Conservation (phyloP, 78 protist species). For the Dictyostelium discoideum region DNA sequence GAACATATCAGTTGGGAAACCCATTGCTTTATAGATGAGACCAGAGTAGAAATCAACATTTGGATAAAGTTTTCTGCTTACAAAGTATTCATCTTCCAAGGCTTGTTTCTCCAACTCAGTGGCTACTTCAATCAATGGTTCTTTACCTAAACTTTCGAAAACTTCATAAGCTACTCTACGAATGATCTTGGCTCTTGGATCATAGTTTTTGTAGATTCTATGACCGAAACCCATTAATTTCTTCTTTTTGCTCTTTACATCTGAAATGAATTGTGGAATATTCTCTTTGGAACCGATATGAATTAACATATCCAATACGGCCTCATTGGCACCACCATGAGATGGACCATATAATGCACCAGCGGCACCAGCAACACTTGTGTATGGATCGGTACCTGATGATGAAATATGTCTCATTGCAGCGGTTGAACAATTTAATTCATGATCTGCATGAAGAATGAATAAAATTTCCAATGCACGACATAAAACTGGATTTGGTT, state of each 20-base stretch:
- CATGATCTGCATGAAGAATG: slow-evolving; percentile 93
- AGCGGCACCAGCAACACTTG: slow-evolving; percentile 79
- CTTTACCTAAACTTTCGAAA: slow-evolving; percentile 25
- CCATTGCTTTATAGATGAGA: slow-evolving; percentile 75
- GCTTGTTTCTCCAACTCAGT: slow-evolving; percentile 84
- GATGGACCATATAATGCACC: slow-evolving; percentile 92
- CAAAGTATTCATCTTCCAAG: slow-evolving; percentile 81
- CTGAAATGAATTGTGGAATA: slow-evolving; percentile 55
- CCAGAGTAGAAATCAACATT: slow-evolving; percentile 88
- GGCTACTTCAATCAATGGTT: slow-evolving; percentile 84
- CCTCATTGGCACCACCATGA: slow-evolving; percentile 93
- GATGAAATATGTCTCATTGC: slow-evolving; percentile 84
- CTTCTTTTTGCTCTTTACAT: slow-evolving; percentile 74
- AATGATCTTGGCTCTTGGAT: slow-evolving; percentile 90
- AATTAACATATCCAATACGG: slow-evolving; percentile 87
- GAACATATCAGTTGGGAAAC: slow-evolving; percentile 89
- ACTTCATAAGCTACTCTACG: slow-evolving; percentile 57
- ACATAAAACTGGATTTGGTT: slow-evolving; percentile 77
- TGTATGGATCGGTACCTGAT: slow-evolving; percentile 81
- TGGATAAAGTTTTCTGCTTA: slow-evolving; percentile 89
- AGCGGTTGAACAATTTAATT: slow-evolving; percentile 91
- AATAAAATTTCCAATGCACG: slow-evolving; percentile 86
- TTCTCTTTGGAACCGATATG: slow-evolving; percentile 85
- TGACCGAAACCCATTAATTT: slow-evolving; percentile 91
- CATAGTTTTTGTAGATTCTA: slow-evolving; percentile 89